Evolutionary conservation across 2,329 filamentous ascomycete genomes (phyloP), one percentile per base, ranked within the genome.

Genomic region (Fonsecaea multimorphosa): DNA sequence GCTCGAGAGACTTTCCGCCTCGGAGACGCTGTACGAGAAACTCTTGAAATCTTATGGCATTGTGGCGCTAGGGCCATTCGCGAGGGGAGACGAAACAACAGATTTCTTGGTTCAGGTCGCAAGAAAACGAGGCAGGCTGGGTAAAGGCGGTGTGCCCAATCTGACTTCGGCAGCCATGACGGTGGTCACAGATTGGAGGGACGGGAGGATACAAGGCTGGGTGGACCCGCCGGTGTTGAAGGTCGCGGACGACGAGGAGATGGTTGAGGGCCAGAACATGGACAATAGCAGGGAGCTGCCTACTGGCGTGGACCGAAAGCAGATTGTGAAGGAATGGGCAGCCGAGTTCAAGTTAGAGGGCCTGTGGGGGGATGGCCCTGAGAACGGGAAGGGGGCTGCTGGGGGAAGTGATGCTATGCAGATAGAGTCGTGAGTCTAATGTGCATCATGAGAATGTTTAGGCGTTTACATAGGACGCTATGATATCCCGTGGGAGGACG

Each of bases 51-150:
- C 95, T 49, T 99, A 99, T 80, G 88, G 91, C 74, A 86, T 98
- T 40, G 90, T 92, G 7, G 87, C 94, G 1, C 84, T 98, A 19
- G 85, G 96, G 74, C 82, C 86, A 0, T 78, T 78, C 44, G 73
- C 84, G 11, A 85, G 88, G 70, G 90, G 90, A 63, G 93, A 97
- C 76, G 80, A 87, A 63, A 95, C 92, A 5, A 96, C 89, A 16
- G 92, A 97, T 77, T 98, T 98, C 81, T 81, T 99, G 38, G 88
- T 98, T 61, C 94, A 99, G 77, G 94, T 99, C 12, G 95, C 95
- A 4, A 87, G 95, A 74, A 97, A 97, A 83, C 87, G 95, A 67
- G 95, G 95, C 60, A 85, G 95, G 64, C 84, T 99, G 16, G 92
- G 94, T 58, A 90, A 91, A 72, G 93, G 94, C 22, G 95, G 95